Percentiles rank a stretch among this genome's conserved stretches.
These are phyloP conservation scores for Cymbomonas tetramitiformis DNA, from an alignment of 139 green algal species.

Conservation along the genomic window DNA sequence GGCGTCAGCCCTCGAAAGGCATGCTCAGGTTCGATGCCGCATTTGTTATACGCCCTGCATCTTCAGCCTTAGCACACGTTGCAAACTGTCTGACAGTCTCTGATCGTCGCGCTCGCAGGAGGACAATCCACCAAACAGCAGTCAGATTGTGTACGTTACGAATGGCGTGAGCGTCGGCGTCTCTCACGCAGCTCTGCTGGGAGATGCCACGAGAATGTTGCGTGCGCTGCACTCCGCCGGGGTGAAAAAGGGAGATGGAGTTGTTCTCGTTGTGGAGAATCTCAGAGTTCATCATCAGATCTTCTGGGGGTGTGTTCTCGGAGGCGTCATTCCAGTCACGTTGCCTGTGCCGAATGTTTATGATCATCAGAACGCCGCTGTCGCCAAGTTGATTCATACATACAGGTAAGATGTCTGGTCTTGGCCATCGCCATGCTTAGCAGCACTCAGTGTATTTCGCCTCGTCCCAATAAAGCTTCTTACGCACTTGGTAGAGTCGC, in stretches of 20 bases:
- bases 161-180: background rate
- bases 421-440: too few species aligned
- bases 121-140: too few species aligned
- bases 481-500: too few species aligned
- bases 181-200: background rate
- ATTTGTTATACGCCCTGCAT: too few species aligned
- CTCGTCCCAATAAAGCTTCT: background rate
- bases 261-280: background rate
- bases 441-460: background rate
- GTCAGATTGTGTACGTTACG: background rate
- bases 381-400: background rate
- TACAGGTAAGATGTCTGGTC: too few species aligned
- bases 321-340: background rate
- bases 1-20: too few species aligned
- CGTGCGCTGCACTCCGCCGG: background rate
- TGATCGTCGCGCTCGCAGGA: too few species aligned
- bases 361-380: background rate
- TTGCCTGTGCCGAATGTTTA: background rate
- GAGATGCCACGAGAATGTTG: background rate
- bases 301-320: background rate
- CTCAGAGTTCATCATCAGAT: background rate
- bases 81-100: too few species aligned
- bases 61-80: too few species aligned
- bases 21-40: too few species aligned
- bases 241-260: background rate